Evolutionary conservation across 139 green algal genomes (phyloP), one percentile per base, ranked within the genome.

Genomic region (Chlamydomonas asymmetrica): DNA sequence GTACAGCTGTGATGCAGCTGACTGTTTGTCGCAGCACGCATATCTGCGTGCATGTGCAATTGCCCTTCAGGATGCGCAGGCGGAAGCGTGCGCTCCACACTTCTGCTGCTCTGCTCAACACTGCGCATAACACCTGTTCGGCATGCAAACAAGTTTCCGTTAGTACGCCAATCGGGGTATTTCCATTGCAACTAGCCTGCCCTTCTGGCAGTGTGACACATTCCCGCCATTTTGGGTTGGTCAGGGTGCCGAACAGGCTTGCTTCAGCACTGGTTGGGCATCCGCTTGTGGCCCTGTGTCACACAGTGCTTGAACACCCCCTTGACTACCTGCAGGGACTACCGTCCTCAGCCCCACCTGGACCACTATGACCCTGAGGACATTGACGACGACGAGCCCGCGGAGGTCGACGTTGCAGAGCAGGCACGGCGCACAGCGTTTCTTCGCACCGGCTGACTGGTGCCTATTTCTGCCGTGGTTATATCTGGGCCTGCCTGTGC

Each of bases 311-410:
- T 31, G 38, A 66, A 61, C 40, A 5, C 2, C 54, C 35, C 4
- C 48, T 57, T 29, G 31, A 61, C 23, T 60, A n/a, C 43, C 35
- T 79, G 69, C 90, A 97, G 94, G 41, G 95, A 99, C 81, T 99
- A 99, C 79, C 89, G 90, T n/a, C 73, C 85, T 8, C 97, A 94
- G 72, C 75, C 88, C 5, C 73, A 91, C 23, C 83, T 98, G 59
- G 96, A 99, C 79, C 54, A 75, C 31, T 98, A 98, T 74, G 96
- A 98, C 59, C 63, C 49, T 3, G 89, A 89, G n/a, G 96, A 90
- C 20, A 64, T 98, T 2, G 93, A 95, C 49, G 87, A 94, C 0
- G 90, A 90, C 13, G 76, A 84, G 13, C 86, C 91, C 20, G 86
- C 92, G 31, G 89, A 93, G 25, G 62, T 87, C 7, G 88, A 89